Conservation (phyloP, 1,139 yeast species). For the Sugiyamaella japonica region DNA sequence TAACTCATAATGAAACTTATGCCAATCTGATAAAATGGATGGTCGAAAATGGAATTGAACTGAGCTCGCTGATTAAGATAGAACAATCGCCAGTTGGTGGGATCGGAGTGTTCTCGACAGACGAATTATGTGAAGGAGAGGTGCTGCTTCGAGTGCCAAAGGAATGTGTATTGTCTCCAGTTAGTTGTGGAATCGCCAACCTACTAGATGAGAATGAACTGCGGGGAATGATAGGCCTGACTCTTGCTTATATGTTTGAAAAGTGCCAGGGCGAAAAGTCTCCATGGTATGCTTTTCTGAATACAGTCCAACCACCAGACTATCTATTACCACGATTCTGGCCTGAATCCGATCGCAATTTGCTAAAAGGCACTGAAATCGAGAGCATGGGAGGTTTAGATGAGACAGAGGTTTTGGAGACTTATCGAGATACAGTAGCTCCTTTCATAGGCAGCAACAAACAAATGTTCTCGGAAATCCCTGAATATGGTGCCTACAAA, state of each 20-base stretch:
- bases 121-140: conserved; percentile 42
- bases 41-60: conserved; percentile 32
- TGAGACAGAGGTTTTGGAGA: conserved; percentile 54
- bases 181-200: conserved; percentile 61
- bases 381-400: conserved; percentile 65
- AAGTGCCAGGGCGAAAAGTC: conserved; percentile 52
- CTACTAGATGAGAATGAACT: conserved; percentile 59
- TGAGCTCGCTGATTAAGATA: conserved; percentile 44
- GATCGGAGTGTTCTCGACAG: conserved; percentile 66
- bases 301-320: conserved; percentile 52
- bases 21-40: conserved; percentile 34
- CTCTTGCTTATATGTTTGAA: conserved; percentile 74
- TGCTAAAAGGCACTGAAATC: conserved; percentile 65
- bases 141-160: conserved; percentile 39
- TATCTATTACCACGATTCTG: conserved; percentile 55
- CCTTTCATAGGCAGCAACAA: conserved; percentile 36
- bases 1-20: conserved; percentile 23
- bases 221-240: conserved; percentile 66
- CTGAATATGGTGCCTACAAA: conserved; percentile 31
- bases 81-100: conserved; percentile 60
- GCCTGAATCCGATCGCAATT: conserved; percentile 50
- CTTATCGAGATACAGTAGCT: conserved; percentile 48
- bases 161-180: conserved; percentile 36
- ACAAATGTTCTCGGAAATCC: conserved; percentile 29
- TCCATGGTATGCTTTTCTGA: conserved; percentile 75